Evolutionary conservation across 208 protist genomes (phyloP).

Genomic region (Crithidia acanthocephali): DNA sequence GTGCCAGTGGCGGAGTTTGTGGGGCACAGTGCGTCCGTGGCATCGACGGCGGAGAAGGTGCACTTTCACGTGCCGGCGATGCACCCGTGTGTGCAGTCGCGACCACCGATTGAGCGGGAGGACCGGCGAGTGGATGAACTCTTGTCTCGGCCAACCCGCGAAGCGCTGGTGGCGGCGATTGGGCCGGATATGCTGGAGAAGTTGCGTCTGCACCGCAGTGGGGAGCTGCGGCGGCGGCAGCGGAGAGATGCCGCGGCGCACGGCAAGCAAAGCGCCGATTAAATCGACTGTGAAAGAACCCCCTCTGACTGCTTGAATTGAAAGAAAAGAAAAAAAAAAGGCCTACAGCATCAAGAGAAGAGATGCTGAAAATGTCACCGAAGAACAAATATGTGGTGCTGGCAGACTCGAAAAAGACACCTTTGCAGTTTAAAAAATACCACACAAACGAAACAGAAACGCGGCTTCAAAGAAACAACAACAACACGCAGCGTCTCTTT

Average conservation of each 20-base stretch:
- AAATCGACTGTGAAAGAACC: too few relatives aligned
- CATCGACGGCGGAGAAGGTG: background rate
- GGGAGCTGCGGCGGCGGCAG: background rate
- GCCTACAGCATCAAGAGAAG: too few relatives aligned
- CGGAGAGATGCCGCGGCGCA: background rate
- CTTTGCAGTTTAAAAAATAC: too few relatives aligned
- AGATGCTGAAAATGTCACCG: too few relatives aligned
- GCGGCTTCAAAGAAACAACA: too few relatives aligned
- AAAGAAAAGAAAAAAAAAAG: too few relatives aligned
- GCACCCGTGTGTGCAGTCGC: constrained; percentile 25
- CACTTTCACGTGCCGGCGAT: constrained; percentile 24
- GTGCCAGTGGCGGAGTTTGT: constrained; percentile 16
- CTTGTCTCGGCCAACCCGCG: constrained; percentile 4
- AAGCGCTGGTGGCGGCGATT: constrained; percentile 15
- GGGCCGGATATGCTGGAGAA: constrained; percentile 26
- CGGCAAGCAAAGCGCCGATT: constrained; percentile 3
- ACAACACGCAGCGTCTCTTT: too few relatives aligned
- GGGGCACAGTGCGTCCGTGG: background rate
- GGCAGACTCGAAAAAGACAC: too few relatives aligned
- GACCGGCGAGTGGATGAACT: constrained; percentile 20
- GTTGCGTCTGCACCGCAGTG: constrained; percentile 20
- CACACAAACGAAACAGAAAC: too few relatives aligned
- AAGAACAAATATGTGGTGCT: too few relatives aligned
- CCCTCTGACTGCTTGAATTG: too few relatives aligned
- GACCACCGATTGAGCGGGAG: constrained; percentile 16